Conservation (phyloP, 371 early-diverging fungal genomes). For the Mortierella sp. region DNA sequence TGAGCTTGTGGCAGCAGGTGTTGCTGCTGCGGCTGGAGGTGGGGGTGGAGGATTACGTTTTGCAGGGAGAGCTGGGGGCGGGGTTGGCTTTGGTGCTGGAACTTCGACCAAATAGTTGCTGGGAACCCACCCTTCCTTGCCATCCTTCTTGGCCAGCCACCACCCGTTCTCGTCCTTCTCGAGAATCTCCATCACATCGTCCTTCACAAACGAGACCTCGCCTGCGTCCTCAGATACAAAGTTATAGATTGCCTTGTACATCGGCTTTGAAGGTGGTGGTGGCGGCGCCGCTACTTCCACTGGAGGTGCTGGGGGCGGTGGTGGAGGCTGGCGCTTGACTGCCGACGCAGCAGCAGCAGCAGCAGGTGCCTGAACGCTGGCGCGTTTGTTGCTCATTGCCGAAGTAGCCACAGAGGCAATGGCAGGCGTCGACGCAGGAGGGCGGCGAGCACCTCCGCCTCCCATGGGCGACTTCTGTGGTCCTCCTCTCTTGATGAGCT, state of each 20-base stretch:
- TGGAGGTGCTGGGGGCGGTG: slow-evolving; percentile 72
- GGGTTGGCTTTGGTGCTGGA: slow-evolving; percentile 59
- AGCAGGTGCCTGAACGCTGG: slow-evolving; percentile 21
- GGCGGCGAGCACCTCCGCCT: slow-evolving; percentile 30
- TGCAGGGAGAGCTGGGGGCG: slow-evolving; percentile 62
- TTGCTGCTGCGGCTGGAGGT: slow-evolving; percentile 20
- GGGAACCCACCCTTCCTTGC: slow-evolving; percentile 86
- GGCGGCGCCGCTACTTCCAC: slow-evolving; percentile 58
- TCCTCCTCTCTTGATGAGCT: slow-evolving; percentile 46
- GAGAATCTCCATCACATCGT: slow-evolving; percentile 76
- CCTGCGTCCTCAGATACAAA: slow-evolving; percentile 72
- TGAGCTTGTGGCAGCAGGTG: slow-evolving; percentile 10
- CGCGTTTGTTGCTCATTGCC: slow-evolving; percentile 23
- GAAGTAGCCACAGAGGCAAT: slow-evolving; percentile 31
- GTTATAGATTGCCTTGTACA: slow-evolving; percentile 80
- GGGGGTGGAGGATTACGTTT: slow-evolving; percentile 58
- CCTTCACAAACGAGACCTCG: slow-evolving; percentile 76
- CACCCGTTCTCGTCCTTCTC: slow-evolving; percentile 88
- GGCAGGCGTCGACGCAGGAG: slow-evolving; percentile 25
- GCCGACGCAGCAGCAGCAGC: slow-evolving; percentile 41
- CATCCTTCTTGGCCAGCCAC: slow-evolving; percentile 84
- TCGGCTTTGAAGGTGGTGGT: slow-evolving; percentile 61
- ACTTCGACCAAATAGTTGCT: slow-evolving; percentile 82
- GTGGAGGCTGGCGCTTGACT: slow-evolving; percentile 51
- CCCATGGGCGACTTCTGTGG: slow-evolving; percentile 18